These are phyloP conservation scores for Pestalotiopsis sp. DNA, from an alignment of 2,329 filamentous ascomycete species.

Conservation along the genomic window DNA sequence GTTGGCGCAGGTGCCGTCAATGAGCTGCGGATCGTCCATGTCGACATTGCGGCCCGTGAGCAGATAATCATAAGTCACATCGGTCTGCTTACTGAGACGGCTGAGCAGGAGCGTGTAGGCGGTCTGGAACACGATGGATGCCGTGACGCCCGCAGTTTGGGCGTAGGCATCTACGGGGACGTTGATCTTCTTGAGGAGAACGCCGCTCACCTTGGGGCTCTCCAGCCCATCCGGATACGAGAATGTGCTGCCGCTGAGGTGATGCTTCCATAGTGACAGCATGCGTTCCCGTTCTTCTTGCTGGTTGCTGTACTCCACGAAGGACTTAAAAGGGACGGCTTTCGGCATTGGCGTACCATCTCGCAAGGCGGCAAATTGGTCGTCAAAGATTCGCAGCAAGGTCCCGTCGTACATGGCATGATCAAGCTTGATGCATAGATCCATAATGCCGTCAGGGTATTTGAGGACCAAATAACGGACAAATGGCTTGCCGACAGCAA, in stretches of 20 bases:
- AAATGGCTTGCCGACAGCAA: constrained; percentile 34
- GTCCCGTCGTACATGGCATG: constrained; percentile 16
- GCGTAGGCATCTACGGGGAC: constrained; percentile 24
- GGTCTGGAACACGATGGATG: constrained; percentile 37
- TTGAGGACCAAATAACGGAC: constrained; percentile 35
- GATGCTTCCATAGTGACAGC: constrained; percentile 25
- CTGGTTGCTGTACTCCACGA: constrained; percentile 23
- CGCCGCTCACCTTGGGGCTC: constrained; percentile 1
- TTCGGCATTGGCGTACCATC: constrained; percentile 16
- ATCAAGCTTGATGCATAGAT: constrained; percentile 32
- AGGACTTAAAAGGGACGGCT: constrained; percentile 27
- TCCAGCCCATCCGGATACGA: constrained; percentile 4
- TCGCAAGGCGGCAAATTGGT: constrained; percentile 24
- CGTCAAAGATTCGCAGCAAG: constrained; percentile 24
- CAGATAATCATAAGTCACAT: constrained; percentile 37
- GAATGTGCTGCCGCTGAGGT: constrained; percentile 11
- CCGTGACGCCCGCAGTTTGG: constrained; percentile 27
- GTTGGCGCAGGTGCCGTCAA: constrained; percentile 40
- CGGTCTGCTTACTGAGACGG: constrained; percentile 17
- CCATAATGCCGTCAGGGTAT: constrained; percentile 22
- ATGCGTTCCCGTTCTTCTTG: constrained; percentile 15
- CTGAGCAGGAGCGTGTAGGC: constrained; percentile 33
- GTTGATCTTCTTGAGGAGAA: constrained; percentile 15
- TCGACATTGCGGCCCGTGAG: constrained; percentile 39
- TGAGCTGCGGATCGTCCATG: constrained; percentile 35